Base-by-base conservation (phyloP, 352 stramenopile genomes). In the Pythium dissotocum region DNA sequence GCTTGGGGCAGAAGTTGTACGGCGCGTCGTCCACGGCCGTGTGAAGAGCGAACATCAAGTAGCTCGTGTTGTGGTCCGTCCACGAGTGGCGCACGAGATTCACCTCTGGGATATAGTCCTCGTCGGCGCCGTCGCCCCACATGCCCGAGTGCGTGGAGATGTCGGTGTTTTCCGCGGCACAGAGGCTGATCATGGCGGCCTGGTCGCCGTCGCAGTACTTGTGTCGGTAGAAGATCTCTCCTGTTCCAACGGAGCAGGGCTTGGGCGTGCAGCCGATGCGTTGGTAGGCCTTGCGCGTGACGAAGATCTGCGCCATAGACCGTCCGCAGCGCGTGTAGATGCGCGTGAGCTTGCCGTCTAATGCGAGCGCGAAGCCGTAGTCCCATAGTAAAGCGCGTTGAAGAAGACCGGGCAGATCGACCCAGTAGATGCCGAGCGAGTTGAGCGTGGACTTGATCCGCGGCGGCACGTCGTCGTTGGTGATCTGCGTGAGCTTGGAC, bases 311-410 rank as follows among this genome's bases (percentile, higher is more conserved):
- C 9, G 77, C 78, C 85, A 93, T 93, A 28, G 79, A 82, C 35
- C 83, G 82, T 0, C 75, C 75, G 59, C 78, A 89, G 32, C 82
- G 80, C 42, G 84, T 90, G 59, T 85, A 87, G n/a, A 91, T 77
- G 35, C 70, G 77, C 38, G 70, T 55, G 30, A 92, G 63, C 9
- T 55, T 12, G 26, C 72, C 64, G 26, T 74, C 59, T 18, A 66
- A 61, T 4, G 80, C 78, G 13, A 90, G 61, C 21, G 77, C 82
- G 67, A 86, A 93, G 40, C 85, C 85, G 0, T 74, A 72, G 58
- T 93, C 81, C 83, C 85, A 93, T 6, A 93, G 67, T 44, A 93
- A 63, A 6, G 83, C 82, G 14, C 81, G 78, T 54, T 93, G 85
- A 2, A 91, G 65, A 1, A 91, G 61, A 0, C 83, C 81, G 1